Percentiles rank a stretch among this genome's conserved stretches.
phyloP scores from a whole-genome alignment of 2,329 filamentous ascomycete species.

The Leptographium lundbergii region DNA sequence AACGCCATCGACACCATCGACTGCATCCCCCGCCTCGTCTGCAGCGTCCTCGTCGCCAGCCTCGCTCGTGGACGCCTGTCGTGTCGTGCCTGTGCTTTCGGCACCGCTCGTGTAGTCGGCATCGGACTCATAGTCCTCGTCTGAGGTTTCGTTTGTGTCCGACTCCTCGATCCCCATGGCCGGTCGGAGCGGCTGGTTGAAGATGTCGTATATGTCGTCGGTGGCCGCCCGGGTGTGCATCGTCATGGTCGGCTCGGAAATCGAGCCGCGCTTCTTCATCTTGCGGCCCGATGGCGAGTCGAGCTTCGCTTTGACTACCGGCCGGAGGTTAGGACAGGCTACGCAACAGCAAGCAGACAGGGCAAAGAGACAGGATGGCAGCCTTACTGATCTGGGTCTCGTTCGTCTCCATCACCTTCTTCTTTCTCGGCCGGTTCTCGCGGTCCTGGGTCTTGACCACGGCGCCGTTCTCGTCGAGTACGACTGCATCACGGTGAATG shows the following conservation, averaged over 20 bases:
- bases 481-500: constrained; percentile 29
- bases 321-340: not conserved
- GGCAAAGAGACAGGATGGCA: not conserved
- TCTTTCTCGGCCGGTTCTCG: constrained; percentile 40
- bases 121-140: constrained; percentile 53
- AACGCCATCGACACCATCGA: constrained; percentile 35
- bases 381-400: constrained; percentile 83
- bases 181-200: constrained; percentile 64
- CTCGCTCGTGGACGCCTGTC: constrained; percentile 40
- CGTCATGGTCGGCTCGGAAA: constrained; percentile 88
- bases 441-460: constrained; percentile 16
- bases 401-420: constrained; percentile 75
- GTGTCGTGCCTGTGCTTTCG: constrained; percentile 64
- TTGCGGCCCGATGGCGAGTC: constrained; percentile 82
- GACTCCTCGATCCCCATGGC: constrained; percentile 23
- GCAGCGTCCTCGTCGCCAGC: constrained; percentile 37
- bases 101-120: constrained; percentile 71
- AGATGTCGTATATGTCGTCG: constrained; percentile 95
- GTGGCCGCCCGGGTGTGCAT: constrained; percentile 90
- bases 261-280: constrained; percentile 58
- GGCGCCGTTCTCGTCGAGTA: constrained; percentile 48
- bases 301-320: constrained; percentile 70
- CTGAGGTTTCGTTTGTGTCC: constrained; percentile 28
- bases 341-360: too few relatives aligned
- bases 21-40: constrained; percentile 29